Percentiles rank a stretch among this genome's conserved stretches.
phyloP scores from a whole-genome alignment of 2,329 filamentous ascomycete species.

The Monilinia vaccinii-corymbosi region DNA sequence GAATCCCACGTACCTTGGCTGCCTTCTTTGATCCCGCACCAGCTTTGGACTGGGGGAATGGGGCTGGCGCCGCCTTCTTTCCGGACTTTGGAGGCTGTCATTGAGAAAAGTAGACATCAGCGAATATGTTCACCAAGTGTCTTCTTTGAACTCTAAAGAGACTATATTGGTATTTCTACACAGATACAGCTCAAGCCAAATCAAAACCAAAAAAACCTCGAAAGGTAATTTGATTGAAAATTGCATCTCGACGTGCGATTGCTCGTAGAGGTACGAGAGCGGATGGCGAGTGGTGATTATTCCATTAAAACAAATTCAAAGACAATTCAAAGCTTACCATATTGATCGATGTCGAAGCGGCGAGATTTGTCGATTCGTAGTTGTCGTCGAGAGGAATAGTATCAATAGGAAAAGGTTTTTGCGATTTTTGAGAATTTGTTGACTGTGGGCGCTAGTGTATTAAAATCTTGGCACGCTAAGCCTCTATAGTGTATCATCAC shows the following conservation, averaged over 20 bases:
- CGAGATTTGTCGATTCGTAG: conserved; percentile 16
- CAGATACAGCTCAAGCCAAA: conserved; percentile 53
- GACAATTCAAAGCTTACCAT: conserved; percentile 50
- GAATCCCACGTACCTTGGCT: conserved; percentile 68
- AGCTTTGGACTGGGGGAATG: conserved; percentile 92
- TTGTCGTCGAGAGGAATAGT: conserved; percentile 18
- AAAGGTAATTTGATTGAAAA: conserved; percentile 25
- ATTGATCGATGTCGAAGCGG: conserved; percentile 39
- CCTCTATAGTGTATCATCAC: neutral
- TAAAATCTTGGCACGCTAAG: conserved; percentile 22
- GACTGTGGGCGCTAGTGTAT: conserved; percentile 14
- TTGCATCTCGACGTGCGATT: conserved; percentile 31
- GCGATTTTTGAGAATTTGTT: neutral
- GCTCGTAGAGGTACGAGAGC: conserved; percentile 33
- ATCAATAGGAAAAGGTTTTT: conserved; percentile 20
- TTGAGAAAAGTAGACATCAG: conserved; percentile 99
- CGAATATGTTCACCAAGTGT: conserved; percentile 68
- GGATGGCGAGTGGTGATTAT: conserved; percentile 26
- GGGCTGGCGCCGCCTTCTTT: conserved; percentile 97
- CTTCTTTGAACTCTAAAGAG: conserved; percentile 94
- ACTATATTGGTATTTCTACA: conserved; percentile 33
- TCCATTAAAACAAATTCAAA: conserved; percentile 23
- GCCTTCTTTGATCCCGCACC: conserved; percentile 76
- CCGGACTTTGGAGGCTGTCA: conserved; percentile 98
- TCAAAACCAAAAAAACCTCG: conserved; percentile 41